These are phyloP conservation scores for Rhodotorula sp. DNA, from an alignment of 1,284 basidiomycete species.

Conservation along the genomic window DNA sequence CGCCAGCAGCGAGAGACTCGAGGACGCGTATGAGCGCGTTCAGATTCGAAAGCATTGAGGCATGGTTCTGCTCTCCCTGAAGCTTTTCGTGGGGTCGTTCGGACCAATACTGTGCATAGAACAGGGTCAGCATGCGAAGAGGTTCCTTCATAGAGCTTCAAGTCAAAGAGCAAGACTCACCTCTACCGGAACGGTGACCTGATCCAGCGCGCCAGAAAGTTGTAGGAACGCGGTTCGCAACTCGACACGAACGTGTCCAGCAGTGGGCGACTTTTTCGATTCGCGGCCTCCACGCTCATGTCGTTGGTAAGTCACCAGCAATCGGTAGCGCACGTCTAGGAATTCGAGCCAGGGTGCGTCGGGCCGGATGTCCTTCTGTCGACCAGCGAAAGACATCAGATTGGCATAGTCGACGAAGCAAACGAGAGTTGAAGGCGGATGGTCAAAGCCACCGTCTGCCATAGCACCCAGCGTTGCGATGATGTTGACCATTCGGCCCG, in stretches of 20 bases:
- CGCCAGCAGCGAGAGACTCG: not conserved
- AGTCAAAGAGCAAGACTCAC: not conserved
- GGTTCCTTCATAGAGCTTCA: rapidly evolving
- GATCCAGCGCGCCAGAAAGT: conserved; percentile 6
- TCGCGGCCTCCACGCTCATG: not conserved
- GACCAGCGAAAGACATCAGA: not conserved
- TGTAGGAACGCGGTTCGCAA: not conserved
- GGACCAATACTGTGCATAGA: conserved; percentile 7
- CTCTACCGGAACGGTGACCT: conserved; percentile 3
- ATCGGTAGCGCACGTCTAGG: not conserved
- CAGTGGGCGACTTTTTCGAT: not conserved
- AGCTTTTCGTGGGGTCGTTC: conserved; percentile 7
- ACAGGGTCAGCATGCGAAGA: no score
- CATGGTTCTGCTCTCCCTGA: not conserved
- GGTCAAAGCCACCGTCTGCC: not conserved
- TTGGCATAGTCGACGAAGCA: not conserved
- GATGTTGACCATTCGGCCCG: not conserved
- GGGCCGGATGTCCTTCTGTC: not conserved
- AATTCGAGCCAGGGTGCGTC: conserved; percentile 13
- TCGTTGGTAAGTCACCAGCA: conserved; percentile 1
- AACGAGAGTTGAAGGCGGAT: not conserved
- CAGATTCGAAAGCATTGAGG: not conserved
- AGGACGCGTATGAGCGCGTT: not conserved
- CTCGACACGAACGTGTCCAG: not conserved
- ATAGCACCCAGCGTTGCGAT: no score